These are phyloP conservation scores for Penicillium sp. DNA, from an alignment of 2,329 filamentous ascomycete genomes.

Conservation along the genomic window DNA sequence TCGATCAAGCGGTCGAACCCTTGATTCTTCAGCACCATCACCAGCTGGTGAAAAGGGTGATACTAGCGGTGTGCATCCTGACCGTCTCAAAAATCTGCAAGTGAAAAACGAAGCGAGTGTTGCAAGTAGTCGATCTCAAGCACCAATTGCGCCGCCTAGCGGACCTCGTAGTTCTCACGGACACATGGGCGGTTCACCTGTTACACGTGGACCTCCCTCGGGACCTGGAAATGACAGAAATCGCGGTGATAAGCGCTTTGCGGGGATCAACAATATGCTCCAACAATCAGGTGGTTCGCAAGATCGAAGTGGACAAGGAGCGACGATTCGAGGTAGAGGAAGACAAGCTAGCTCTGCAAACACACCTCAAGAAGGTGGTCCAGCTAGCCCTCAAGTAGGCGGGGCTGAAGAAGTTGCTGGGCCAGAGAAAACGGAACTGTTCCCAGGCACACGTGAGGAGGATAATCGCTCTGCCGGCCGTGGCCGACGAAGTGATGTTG, in stretches of 20 bases:
- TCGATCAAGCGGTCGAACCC: conserved; percentile 33
- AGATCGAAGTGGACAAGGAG: conserved; percentile 31
- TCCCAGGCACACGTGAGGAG: conserved; percentile 25
- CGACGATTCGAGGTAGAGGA: conserved; percentile 39
- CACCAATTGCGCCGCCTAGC: conserved; percentile 32
- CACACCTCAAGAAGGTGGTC: conserved; percentile 27
- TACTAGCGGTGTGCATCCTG: conserved; percentile 51
- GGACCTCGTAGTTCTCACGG: conserved; percentile 38
- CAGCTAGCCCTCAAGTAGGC: conserved; percentile 27
- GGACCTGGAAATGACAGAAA: conserved; percentile 37
- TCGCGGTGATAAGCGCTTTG: conserved; percentile 45
- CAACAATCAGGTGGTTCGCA: conserved; percentile 38
- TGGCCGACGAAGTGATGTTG: conserved; percentile 30
- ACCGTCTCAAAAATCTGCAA: conserved; percentile 47
- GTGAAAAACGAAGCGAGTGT: conserved; percentile 20
- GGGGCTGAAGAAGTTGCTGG: conserved; percentile 22
- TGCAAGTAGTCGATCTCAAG: conserved; percentile 21
- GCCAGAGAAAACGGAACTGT: conserved; percentile 30
- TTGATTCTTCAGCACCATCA: conserved; percentile 26
- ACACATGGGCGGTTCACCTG: conserved; percentile 16
- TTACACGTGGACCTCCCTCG: conserved; percentile 25
- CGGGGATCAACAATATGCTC: conserved; percentile 45
- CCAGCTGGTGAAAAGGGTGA: conserved; percentile 32
- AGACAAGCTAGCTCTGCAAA: conserved; percentile 31
- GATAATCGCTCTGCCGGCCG: conserved; percentile 26